Conservation (phyloP, 2,329 filamentous ascomycete genomes). For the Microdochium bolleyi region DNA sequence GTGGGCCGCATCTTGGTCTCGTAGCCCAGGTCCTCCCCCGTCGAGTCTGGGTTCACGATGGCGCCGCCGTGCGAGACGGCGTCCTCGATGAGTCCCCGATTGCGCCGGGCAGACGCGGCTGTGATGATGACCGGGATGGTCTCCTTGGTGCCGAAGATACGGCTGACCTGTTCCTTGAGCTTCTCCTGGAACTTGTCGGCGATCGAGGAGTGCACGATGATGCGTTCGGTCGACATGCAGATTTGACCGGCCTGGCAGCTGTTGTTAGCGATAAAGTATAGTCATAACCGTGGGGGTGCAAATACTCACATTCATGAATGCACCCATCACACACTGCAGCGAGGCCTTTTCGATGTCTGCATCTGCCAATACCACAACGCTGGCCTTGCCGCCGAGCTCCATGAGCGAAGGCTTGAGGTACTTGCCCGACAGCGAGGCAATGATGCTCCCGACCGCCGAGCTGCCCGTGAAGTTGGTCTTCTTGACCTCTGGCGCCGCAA, state of each 20-base stretch:
- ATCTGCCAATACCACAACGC: slow-evolving; percentile 28
- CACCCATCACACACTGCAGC: slow-evolving; percentile 3
- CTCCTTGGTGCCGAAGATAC: slow-evolving; percentile 26
- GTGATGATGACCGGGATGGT: slow-evolving; percentile 52
- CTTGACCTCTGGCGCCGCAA: slow-evolving; percentile 20
- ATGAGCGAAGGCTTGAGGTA: slow-evolving; percentile 28
- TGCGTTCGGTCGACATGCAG: slow-evolving; percentile 24
- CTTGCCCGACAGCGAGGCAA: slow-evolving; percentile 22
- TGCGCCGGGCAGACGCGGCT: slow-evolving; percentile 51
- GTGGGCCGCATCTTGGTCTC: slow-evolving; percentile 40
- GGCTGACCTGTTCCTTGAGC: neutral
- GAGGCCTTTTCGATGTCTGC: slow-evolving; percentile 28
- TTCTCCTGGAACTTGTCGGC: slow-evolving; percentile 1
- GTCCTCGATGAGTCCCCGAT: slow-evolving; percentile 49
- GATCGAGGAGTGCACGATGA: slow-evolving; percentile 14
- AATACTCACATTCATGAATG: slow-evolving; percentile 17
- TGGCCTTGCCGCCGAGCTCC: slow-evolving; percentile 33
- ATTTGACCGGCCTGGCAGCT: slow-evolving; percentile 25
- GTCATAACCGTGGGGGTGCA: neutral
- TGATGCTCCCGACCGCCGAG: slow-evolving; percentile 24
- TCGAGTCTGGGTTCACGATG: slow-evolving; percentile 1
- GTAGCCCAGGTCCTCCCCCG: slow-evolving; percentile 6
- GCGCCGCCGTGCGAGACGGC: slow-evolving; percentile 48
- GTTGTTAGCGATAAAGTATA: neutral
- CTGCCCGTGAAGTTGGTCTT: slow-evolving; percentile 33